These are phyloP conservation scores for Metschnikowia dekortorum DNA, from an alignment of 805 yeast genomes.

Conservation along the genomic window DNA sequence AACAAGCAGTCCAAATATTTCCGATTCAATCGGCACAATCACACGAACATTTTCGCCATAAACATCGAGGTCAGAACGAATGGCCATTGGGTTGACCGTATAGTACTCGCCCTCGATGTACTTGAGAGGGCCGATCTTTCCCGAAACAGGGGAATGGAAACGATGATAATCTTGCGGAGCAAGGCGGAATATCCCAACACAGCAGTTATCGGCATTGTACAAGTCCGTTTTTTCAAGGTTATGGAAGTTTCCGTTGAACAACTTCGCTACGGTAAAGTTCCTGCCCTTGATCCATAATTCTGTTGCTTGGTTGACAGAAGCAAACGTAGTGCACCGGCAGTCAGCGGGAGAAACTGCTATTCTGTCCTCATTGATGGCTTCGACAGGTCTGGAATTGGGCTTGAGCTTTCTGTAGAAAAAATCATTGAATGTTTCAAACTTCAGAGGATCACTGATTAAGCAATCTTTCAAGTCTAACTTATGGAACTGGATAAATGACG, in stretches of 20 bases:
- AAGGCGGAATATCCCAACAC: conserved; percentile 75
- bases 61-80: conserved; percentile 81
- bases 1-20: conserved; percentile 71
- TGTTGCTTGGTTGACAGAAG: conserved; percentile 56
- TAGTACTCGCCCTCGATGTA: conserved; percentile 86
- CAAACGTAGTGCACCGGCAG: conserved; percentile 73
- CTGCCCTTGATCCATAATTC: conserved; percentile 87
- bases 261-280: conserved; percentile 61
- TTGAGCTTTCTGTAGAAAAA: conserved; percentile 79
- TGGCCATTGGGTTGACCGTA: conserved; percentile 97
- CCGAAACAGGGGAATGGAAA: conserved; percentile 84
- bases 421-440: conserved; percentile 75
- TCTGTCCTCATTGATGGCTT: conserved; percentile 45
- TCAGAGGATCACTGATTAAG: conserved; percentile 39
- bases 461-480: conserved; percentile 74
- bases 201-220: conserved; percentile 40
- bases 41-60: conserved; percentile 88
- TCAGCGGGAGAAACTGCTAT: conserved; percentile 81
- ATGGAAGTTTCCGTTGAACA: conserved; percentile 47
- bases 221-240: conserved; percentile 37
- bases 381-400: conserved; percentile 67
- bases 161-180: conserved; percentile 98
- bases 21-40: conserved; percentile 69
- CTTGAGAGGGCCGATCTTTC: conserved; percentile 59
- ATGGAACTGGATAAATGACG: conserved; percentile 77